phyloP scores from a whole-genome alignment of 1,284 basidiomycete species.

The Fomitopsis palustris region DNA sequence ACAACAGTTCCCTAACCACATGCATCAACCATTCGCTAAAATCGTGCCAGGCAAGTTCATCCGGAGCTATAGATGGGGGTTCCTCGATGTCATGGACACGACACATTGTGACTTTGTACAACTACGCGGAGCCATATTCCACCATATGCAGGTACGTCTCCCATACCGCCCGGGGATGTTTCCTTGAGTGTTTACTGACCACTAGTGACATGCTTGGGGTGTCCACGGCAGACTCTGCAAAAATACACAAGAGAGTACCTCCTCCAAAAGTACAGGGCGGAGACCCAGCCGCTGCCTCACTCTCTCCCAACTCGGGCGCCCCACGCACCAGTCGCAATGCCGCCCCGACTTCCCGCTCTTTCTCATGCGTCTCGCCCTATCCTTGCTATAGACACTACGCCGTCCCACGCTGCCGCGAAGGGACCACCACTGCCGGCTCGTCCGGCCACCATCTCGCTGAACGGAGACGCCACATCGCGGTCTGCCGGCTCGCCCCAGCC shows the following conservation, averaged over 20 bases:
- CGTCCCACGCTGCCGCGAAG: conserved; percentile 39
- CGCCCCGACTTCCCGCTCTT: conserved; percentile 33
- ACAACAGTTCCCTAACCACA: conserved; percentile 30
- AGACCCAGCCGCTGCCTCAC: conserved; percentile 50
- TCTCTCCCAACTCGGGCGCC: conserved; percentile 33
- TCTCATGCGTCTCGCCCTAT: conserved; percentile 56
- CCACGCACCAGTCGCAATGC: conserved; percentile 18
- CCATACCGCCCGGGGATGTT: conserved; percentile 17
- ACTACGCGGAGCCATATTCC: conserved; percentile 71
- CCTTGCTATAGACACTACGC: conserved; percentile 67
- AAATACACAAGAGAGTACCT: conserved; percentile 81
- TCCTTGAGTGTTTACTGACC: conserved; percentile 16
- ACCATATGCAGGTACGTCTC: conserved; percentile 71
- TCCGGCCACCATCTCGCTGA: conserved; percentile 30
- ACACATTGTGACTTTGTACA: conserved; percentile 74
- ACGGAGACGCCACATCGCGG: conserved; percentile 21
- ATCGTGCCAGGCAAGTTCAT: conserved; percentile 57
- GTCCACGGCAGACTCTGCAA: conserved; percentile 58
- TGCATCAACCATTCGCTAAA: conserved; percentile 36
- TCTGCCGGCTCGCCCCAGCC: conserved; percentile 16
- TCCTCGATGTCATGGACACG: conserved; percentile 71
- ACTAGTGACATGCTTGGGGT: conserved; percentile 7
- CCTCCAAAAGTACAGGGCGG: conserved; percentile 70
- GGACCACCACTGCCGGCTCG: conserved; percentile 46
- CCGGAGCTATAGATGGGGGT: conserved; percentile 76